phyloP scores from a whole-genome alignment of 2,329 filamentous ascomycete species.

The Delphinella strobiligena region DNA sequence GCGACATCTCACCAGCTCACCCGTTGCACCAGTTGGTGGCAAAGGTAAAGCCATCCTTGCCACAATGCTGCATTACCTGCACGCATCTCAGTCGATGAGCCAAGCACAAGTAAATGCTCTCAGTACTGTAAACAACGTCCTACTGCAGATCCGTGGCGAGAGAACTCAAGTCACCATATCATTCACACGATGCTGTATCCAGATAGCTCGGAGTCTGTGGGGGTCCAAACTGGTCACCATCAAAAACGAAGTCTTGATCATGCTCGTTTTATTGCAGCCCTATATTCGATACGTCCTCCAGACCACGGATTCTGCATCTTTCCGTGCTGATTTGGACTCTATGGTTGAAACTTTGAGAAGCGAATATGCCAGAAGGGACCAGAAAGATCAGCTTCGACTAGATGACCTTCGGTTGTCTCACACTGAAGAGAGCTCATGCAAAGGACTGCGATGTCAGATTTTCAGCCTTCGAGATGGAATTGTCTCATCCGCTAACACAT shows the following conservation, averaged over 20 bases:
- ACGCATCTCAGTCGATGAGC: conserved; percentile 36
- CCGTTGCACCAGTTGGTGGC: conserved; percentile 25
- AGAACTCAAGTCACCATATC: conserved; percentile 50
- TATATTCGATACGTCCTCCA: conserved; percentile 26
- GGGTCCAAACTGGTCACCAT: conserved; percentile 53
- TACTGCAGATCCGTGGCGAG: conserved; percentile 56
- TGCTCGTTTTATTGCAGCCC: conserved; percentile 48
- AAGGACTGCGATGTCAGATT: conserved; percentile 16
- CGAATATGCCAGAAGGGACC: conserved; percentile 64
- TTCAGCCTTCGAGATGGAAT: conserved; percentile 20
- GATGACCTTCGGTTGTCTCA: conserved; percentile 48
- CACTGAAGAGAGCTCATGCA: conserved; percentile 23
- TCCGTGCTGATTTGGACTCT: conserved; percentile 41
- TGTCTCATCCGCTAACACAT: neutral
- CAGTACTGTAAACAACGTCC: conserved; percentile 58
- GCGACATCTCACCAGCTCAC: conserved; percentile 16
- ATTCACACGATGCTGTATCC: conserved; percentile 50
- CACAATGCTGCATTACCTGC: conserved; percentile 48
- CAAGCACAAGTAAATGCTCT: conserved; percentile 63
- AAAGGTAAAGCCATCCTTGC: conserved; percentile 45
- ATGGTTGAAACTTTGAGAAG: conserved; percentile 58
- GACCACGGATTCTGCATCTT: conserved; percentile 9
- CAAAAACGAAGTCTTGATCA: conserved; percentile 63
- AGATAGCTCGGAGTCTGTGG: conserved; percentile 68
- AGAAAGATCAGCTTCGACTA: conserved; percentile 63